Evolutionary conservation across 352 stramenopile species (phyloP).

Genomic region (Pythium myriotylum): DNA sequence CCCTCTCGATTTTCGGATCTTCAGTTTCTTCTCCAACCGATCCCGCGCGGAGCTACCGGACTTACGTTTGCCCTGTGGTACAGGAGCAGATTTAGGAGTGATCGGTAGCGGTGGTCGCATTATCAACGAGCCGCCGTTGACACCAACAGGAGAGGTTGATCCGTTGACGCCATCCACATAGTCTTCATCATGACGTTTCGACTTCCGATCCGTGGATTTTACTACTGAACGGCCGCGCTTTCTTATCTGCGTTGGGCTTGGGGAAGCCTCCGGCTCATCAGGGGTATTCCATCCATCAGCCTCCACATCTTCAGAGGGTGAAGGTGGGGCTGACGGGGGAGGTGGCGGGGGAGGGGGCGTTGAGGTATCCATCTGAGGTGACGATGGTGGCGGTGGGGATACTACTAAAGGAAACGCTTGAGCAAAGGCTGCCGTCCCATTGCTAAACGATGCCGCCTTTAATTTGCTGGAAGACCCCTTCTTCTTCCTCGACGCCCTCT

Average conservation of each 20-base stretch:
- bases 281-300: background rate
- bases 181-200: slow-evolving; percentile 21
- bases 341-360: slow-evolving; percentile 19
- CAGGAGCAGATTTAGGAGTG: slow-evolving; percentile 29
- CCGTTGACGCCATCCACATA: background rate
- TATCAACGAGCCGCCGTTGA: slow-evolving; percentile 25
- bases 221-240: slow-evolving; percentile 13
- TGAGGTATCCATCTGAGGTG: slow-evolving; percentile 2
- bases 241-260: slow-evolving; percentile 9
- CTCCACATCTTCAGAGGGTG: slow-evolving; percentile 8
- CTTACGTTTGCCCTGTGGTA: slow-evolving; percentile 54
- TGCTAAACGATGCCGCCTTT: background rate
- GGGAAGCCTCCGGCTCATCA: background rate
- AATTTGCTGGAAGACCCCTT: no score
- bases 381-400: slow-evolving; percentile 12
- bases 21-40: slow-evolving; percentile 82
- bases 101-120: slow-evolving; percentile 50
- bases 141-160: slow-evolving; percentile 5
- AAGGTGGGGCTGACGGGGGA: slow-evolving; percentile 18
- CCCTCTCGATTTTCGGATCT: slow-evolving; percentile 55
- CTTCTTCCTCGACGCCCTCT: slow-evolving; percentile 22
- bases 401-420: slow-evolving; percentile 21
- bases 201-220: slow-evolving; percentile 22
- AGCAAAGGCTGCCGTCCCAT: background rate
- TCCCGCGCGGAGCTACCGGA: slow-evolving; percentile 56